Base-by-base conservation (phyloP, 768 basidiomycete genomes). In the Tylopilus felleus region DNA sequence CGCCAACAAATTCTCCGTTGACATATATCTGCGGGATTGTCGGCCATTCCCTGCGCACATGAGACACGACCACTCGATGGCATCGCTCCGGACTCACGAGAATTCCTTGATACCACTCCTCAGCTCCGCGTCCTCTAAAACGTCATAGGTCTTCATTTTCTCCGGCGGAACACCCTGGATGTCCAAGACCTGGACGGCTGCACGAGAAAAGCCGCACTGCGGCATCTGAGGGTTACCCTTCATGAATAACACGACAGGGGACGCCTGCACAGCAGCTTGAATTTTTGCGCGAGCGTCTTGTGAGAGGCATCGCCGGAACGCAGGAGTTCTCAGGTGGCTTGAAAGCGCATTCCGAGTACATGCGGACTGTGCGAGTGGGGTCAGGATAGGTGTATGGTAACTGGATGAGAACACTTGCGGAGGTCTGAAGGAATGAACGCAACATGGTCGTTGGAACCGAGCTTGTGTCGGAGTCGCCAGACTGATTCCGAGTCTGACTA, bases 11-110 rank as follows among this genome's bases (percentile, higher is more conserved):
- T 69, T 97, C 94, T 5, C 95, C 96, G 50, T 90, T 85, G 33
- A 98, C 79, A 65, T 96, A 99, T 13, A 99, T 70, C 69, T 99
- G 96, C 12, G 96, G 96, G 59, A 99, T 86, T 19, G 96, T 99
- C 14, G 96, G 96, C 96, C 96, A 99, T 59, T 97, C 91, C 22
- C 95, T 98, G 62, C 16, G 33, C 7, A 45, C 25, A 4, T 42
- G 21, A 33, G 42, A 33, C 16, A 36, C 23, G 4, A 40, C 10
- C 1, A 17, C 38, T 19, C 28, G 2, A 29, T 21, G 0, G n/a
- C 7, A 43, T 33, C 35, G 35, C n/a, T 39, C 22, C 31, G 5
- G n/a, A 84, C 93, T 66, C 61, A 98, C 95, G 93, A 95, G 70
- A 92, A 98, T 70, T 98, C 94, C 73, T 99, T 98, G 69, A 98